Conservation (phyloP, 2,329 filamentous ascomycete genomes). For the Fusarium cicatricum region DNA sequence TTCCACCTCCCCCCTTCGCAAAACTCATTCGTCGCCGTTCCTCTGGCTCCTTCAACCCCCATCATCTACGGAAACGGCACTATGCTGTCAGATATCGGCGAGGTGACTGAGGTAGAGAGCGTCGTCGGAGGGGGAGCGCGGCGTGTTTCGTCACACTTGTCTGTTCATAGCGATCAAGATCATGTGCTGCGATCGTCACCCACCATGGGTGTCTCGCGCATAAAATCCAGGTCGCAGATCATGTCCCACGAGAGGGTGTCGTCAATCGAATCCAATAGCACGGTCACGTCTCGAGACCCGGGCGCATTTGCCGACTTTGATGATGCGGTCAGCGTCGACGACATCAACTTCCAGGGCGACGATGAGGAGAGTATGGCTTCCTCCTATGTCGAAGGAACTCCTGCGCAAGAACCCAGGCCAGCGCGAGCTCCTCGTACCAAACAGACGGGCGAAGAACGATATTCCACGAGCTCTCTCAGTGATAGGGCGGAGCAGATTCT, state of each 20-base stretch:
- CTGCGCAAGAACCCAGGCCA: conserved; percentile 36
- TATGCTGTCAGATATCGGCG: conserved; percentile 72
- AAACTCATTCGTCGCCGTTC: conserved; percentile 52
- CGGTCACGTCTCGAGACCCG: conserved; percentile 62
- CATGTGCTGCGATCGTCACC: conserved; percentile 54
- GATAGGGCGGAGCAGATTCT: conserved; percentile 88
- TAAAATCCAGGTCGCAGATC: conserved; percentile 56
- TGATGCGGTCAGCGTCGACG: conserved; percentile 67
- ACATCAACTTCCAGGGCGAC: conserved; percentile 72
- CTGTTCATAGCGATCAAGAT: conserved; percentile 47
- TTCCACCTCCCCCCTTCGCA: conserved; percentile 54
- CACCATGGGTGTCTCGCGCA: conserved; percentile 51
- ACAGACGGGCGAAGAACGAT: conserved; percentile 59
- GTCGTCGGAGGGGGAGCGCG: conserved; percentile 54
- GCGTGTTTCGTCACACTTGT: conserved; percentile 48
- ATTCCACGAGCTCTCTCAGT: conserved; percentile 79
- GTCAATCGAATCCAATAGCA: conserved; percentile 69
- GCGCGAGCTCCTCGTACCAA: conserved; percentile 22
- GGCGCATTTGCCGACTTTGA: conserved; percentile 68
- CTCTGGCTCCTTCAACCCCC: conserved; percentile 64
- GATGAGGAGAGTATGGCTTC: conserved; percentile 72
- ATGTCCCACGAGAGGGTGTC: conserved; percentile 58
- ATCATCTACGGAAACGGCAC: conserved; percentile 76
- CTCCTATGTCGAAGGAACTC: conserved; percentile 59
- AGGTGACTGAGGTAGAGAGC: conserved; percentile 64